Conservation (phyloP, 2,329 filamentous ascomycete genomes). For the Tolypocladium pustulatum region DNA sequence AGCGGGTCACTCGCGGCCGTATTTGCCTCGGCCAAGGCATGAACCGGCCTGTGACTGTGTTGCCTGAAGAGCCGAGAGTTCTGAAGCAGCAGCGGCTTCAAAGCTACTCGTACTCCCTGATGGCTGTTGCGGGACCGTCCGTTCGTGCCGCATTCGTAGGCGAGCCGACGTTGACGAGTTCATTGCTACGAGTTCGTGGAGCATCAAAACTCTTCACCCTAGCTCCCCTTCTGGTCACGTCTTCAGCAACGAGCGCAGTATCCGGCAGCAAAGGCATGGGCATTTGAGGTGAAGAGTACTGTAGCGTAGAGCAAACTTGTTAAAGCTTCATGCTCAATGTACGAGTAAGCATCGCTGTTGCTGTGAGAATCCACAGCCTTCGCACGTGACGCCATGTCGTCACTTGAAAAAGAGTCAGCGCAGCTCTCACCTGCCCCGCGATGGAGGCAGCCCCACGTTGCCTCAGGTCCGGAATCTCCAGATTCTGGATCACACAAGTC, state of each 20-base stretch:
- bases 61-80: background rate
- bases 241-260: background rate
- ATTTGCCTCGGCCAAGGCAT: background rate
- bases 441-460: constrained; percentile 5
- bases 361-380: background rate
- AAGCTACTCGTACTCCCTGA: background rate
- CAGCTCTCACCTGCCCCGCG: constrained; percentile 3
- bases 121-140: background rate
- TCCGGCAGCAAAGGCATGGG: too few species aligned
- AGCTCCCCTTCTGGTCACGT: background rate
- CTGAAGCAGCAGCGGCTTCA: background rate
- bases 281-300: background rate
- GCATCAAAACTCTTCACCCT: background rate
- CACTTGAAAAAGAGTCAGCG: background rate
- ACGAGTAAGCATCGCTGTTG: background rate
- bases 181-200: background rate
- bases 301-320: background rate
- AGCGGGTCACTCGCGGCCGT: background rate
- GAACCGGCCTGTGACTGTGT: background rate
- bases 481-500: background rate
- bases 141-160: background rate
- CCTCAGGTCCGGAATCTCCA: background rate
- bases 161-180: background rate
- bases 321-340: background rate
- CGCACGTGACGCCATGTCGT: constrained; percentile 7